Evolutionary conservation across 208 protist species (phyloP).

Genomic region (Strigomonas culicis): DNA sequence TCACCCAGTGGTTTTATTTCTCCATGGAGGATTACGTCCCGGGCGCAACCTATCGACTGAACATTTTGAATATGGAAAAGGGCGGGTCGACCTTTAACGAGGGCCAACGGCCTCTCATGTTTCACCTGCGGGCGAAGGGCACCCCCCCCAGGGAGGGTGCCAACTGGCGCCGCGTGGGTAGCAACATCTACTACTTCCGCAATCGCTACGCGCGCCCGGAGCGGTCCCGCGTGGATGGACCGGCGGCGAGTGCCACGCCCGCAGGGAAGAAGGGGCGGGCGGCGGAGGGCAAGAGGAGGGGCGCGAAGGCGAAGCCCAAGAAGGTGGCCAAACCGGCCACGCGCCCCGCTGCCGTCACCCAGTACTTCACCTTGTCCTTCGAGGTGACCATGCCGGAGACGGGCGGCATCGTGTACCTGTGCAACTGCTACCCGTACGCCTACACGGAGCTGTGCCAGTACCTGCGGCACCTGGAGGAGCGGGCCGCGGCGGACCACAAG

Average conservation of each 20-base stretch:
- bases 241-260: background rate
- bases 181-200: slow-evolving; percentile 82
- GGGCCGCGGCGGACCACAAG: background rate
- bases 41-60: slow-evolving; percentile 91
- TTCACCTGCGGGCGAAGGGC: slow-evolving; percentile 47
- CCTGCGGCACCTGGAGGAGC: slow-evolving; percentile 35
- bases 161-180: slow-evolving; percentile 57
- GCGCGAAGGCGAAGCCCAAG: background rate
- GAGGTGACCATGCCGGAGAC: slow-evolving; percentile 71
- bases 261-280: slow-evolving; percentile 14
- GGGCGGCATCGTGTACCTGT: slow-evolving; percentile 87
- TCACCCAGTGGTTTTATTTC: slow-evolving; percentile 98
- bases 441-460: slow-evolving; percentile 88
- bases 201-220: slow-evolving; percentile 63
- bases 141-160: background rate
- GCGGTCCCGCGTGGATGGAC: slow-evolving; percentile 21
- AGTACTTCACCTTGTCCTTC: slow-evolving; percentile 94
- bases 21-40: slow-evolving; percentile 52
- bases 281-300: background rate
- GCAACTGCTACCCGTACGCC: slow-evolving; percentile 96
- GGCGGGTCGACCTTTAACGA: slow-evolving; percentile 92
- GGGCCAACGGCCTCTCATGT: slow-evolving; percentile 90
- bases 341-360: background rate
- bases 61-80: slow-evolving; percentile 97
- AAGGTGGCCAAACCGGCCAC: slow-evolving; percentile 7